Base-by-base conservation (phyloP, 2,329 filamentous ascomycete genomes). In the Eutypella sp. region DNA sequence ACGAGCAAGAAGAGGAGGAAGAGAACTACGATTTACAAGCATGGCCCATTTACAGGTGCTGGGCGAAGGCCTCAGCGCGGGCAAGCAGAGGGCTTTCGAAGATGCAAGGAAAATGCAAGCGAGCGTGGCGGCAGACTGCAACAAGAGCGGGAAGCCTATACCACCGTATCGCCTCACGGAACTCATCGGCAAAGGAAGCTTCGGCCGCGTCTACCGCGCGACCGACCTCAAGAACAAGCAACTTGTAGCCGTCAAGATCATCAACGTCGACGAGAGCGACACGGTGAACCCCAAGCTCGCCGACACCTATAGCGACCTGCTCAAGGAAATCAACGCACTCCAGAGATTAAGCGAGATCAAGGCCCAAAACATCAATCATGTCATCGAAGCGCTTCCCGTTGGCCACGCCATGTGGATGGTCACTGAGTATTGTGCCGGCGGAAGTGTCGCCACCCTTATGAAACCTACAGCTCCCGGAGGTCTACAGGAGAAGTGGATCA, bases 391-490 rank as follows among this genome's bases (percentile, higher is more conserved):
- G 4, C 75, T 91, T 18, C 82, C 86, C 8, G 81, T 92, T 31
- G 85, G 86, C 36, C 83, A 86, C 55, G 81, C 88, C 49, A 84
- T 95, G 70, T 95, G 89, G 89, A 88, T 93, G 71, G 81, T 93
- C 46, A 91, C 86, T 48, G 87, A 93, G 67, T 90, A 91, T 64
- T 91, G 88, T 57, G 87, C 85, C 5, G 89, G 89, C 50, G 89
- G 89, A 41, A 93, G 88, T 63, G 84, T 95, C 63, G 84, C 79
- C 53, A 91, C 77, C 50, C 76, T 79, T 47, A 84, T 84, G 81
- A 80, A 78, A 60, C 81, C 84, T n/a, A 85, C 79, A 1, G 72
- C 75, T 3, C 80, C 81, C 0, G 78, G 78, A 2, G 82, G 82
- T 2, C 66, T 87, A n/a, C 76, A 81, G 56, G 83, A 87, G 68